These are phyloP conservation scores for Trichoderma endophyticum DNA, from an alignment of 2,329 filamentous ascomycete genomes.

Conservation along the genomic window DNA sequence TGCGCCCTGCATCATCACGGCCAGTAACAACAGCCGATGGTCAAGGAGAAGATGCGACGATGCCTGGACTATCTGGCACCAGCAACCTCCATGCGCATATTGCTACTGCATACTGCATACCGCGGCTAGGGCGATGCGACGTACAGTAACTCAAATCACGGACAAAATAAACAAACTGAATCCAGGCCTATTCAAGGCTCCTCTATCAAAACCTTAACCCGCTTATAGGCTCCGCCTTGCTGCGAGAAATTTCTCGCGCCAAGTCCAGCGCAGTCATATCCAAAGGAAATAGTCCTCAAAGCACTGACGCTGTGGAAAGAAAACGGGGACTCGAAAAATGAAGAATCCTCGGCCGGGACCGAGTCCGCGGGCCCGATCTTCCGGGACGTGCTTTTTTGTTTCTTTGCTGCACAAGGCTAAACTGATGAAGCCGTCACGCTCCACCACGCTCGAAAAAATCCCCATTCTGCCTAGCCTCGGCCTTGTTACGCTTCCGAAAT, in stretches of 20 bases:
- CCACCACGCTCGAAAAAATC: conserved; percentile 2
- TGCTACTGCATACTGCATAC: neutral
- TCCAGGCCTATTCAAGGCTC: neutral
- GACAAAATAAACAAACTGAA: neutral
- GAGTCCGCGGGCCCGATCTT: conserved; percentile 13
- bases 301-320: neutral
- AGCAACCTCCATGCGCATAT: neutral
- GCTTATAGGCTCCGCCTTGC: neutral
- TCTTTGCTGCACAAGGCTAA: neutral
- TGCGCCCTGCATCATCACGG: conserved; percentile 2
- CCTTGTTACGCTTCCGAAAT: neutral
- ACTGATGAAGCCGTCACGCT: neutral
- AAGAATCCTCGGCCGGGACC: conserved; percentile 10
- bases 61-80: neutral
- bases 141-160: neutral
- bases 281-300: neutral
- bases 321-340: neutral
- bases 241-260: conserved; percentile 6
- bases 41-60: neutral
- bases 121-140: neutral
- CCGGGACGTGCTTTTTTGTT: neutral
- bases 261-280: neutral
- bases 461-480: conserved; percentile 15
- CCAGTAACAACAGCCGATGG: conserved; percentile 10
- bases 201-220: conserved; percentile 4